A percentile compares a stretch with the other conserved stretches of the same genome.
phyloP scores from a whole-genome alignment of 1,139 yeast species.

The Blastobotrys illinoisensis region DNA sequence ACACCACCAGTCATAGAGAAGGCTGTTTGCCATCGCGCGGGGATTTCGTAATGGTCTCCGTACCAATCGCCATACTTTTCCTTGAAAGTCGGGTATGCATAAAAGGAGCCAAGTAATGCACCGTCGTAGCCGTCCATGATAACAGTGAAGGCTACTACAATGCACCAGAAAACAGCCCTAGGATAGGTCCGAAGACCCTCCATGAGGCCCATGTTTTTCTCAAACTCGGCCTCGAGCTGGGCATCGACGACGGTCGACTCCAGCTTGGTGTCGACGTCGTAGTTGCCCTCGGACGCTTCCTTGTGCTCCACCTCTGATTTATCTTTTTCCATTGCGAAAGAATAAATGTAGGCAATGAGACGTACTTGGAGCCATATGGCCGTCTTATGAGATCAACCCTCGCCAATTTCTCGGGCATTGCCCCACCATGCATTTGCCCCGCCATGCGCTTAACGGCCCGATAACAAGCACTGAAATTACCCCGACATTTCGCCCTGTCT shows the following conservation, averaged over 20 bases:
- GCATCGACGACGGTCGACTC: conserved; percentile 2
- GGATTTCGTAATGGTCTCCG: conserved; percentile 30
- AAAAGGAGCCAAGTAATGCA: conserved; percentile 34
- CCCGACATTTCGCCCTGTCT: too few relatives aligned
- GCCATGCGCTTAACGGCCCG: too few relatives aligned
- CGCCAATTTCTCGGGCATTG: not conserved
- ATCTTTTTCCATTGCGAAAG: not conserved
- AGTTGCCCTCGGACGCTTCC: conserved; percentile 1
- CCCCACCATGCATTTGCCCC: too few relatives aligned
- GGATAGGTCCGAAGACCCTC: conserved; percentile 26
- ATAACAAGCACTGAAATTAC: too few relatives aligned
- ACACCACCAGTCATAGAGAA: conserved; percentile 20
- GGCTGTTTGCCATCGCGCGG: conserved; percentile 32
- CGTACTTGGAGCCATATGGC: too few relatives aligned
- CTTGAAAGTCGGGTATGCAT: conserved; percentile 40
- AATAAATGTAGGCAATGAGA: not conserved
- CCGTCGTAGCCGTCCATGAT: conserved; percentile 47
- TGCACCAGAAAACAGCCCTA: conserved; percentile 41
- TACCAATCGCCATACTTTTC: conserved; percentile 37
- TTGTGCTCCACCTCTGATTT: not conserved
- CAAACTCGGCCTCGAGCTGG: conserved; percentile 3
- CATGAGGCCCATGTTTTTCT: conserved; percentile 10
- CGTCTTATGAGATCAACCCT: not conserved
- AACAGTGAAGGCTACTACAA: conserved; percentile 38
- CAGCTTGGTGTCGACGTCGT: not conserved